Conservation (phyloP, 1,284 basidiomycete genomes). For the Apiotrichum sp. region DNA sequence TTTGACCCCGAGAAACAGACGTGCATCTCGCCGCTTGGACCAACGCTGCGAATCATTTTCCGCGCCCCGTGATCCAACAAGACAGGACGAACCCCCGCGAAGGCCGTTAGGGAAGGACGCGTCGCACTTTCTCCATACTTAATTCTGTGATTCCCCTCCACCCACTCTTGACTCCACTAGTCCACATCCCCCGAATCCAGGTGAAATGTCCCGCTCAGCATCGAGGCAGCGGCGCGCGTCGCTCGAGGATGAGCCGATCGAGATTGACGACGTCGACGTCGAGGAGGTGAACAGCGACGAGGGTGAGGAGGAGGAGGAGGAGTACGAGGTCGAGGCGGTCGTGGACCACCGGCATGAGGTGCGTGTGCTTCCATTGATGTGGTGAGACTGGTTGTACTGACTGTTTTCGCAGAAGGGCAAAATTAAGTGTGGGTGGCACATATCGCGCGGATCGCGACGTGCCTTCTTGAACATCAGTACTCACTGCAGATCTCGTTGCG, state of each 20-base stretch:
- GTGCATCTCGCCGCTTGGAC: too few relatives aligned
- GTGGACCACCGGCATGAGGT: constrained; percentile 21
- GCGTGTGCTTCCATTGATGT: constrained; percentile 9
- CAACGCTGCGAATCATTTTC: too few relatives aligned
- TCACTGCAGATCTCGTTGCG: constrained; percentile 38
- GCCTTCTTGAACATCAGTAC: background rate
- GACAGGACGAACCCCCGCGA: too few relatives aligned
- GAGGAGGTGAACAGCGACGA: background rate
- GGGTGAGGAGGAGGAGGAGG: constrained; percentile 26
- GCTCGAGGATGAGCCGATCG: too few relatives aligned
- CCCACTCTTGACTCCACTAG: too few relatives aligned
- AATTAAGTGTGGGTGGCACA: constrained; percentile 12
- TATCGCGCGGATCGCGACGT: too few relatives aligned
- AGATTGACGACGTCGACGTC: constrained; percentile 1
- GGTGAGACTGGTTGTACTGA: background rate
- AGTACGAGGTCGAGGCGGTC: constrained; percentile 32
- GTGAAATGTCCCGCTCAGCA: background rate
- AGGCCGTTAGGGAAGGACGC: too few relatives aligned
- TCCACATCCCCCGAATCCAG: too few relatives aligned
- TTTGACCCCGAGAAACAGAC: too few relatives aligned
- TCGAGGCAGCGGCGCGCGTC: background rate
- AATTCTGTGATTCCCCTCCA: too few relatives aligned
- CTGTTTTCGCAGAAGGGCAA: constrained; percentile 9
- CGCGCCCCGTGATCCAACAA: too few relatives aligned
- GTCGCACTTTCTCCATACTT: too few relatives aligned